Evolutionary conservation across 768 basidiomycete species (phyloP).

Genomic region (Termitomyces sp.): DNA sequence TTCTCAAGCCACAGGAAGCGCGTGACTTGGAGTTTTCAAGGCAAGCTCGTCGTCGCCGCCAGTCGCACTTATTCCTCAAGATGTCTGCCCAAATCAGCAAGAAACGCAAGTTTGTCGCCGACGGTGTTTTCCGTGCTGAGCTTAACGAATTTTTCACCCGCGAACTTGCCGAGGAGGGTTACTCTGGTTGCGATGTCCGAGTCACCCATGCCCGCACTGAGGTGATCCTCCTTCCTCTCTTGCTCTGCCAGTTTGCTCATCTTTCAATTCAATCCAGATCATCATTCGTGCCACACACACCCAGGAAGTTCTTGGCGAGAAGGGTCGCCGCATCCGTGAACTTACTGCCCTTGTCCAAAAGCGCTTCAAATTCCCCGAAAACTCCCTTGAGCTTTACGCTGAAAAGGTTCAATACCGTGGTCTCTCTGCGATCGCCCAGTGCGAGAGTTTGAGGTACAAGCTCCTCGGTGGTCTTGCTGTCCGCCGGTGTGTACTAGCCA

Average conservation of each 20-base stretch:
- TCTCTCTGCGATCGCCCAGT: slow-evolving; percentile 97
- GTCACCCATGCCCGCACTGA: slow-evolving; percentile 99
- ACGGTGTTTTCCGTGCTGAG: slow-evolving; percentile 99
- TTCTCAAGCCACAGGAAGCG: slow-evolving; percentile 20
- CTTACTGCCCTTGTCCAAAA: slow-evolving; percentile 98
- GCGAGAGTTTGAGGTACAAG: slow-evolving; percentile 98
- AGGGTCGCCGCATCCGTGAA: slow-evolving; percentile 98
- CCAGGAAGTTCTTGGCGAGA: slow-evolving; percentile 97
- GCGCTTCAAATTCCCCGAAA: slow-evolving; percentile 99
- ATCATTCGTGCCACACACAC: slow-evolving; percentile 99
- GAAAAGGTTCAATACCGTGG: slow-evolving; percentile 99
- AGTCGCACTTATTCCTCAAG: slow-evolving; percentile 23
- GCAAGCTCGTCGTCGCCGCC: slow-evolving; percentile 6
- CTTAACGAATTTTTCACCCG: slow-evolving; percentile 98
- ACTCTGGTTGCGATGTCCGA: slow-evolving; percentile 99
- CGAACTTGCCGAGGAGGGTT: slow-evolving; percentile 98
- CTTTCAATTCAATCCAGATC: slow-evolving; percentile 49
- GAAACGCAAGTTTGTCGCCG: slow-evolving; percentile 97
- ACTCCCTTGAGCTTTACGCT: slow-evolving; percentile 97
- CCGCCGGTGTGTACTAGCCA: slow-evolving; percentile 64
- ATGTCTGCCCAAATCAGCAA: slow-evolving; percentile 93
- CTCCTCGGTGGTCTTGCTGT: slow-evolving; percentile 99
- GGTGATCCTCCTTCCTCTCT: slow-evolving; percentile 32
- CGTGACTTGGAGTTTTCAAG: slow-evolving; percentile 9
- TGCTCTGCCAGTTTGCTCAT: not conserved